Evolutionary conservation across 441 rosid species (phyloP), one percentile per base, ranked within the genome.

Genomic region (Cnidoscolus chayamansa): DNA sequence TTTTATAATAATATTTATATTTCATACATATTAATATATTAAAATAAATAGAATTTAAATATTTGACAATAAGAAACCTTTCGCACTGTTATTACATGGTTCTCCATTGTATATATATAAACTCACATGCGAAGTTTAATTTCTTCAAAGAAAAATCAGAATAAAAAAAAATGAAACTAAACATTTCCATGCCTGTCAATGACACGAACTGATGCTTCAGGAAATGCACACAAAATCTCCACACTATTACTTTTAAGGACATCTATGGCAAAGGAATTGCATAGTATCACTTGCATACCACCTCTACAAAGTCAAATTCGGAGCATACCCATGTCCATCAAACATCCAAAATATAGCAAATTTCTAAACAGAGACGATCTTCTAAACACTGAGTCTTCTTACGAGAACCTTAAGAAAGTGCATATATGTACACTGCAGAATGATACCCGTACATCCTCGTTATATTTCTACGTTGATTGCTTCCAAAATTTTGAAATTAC

Each of bases 341-440:
- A 55, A 45, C 16, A 3, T 35, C 61, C 7, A 60, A 48, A 31
- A 48, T 13, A 7, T 7, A 53, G 17, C 56, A 55, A 50, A 72
- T 19, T 55, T 64, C 30, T 43, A 49, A 20, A 32, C 17, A 45
- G 20, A 8, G 12, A 57, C 9, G 56, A 15, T 57, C 10, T 54
- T 61, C 15, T 11, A 62, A 19, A 8, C 6, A 54, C 53, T 31
- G 5, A 58, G 25, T 64, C 25, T 43, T 53, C 73, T 62, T 68
- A 66, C 12, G 37, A 77, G 60, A 56, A 57, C 65, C 17, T 10
- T n/a, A 2, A 64, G 10, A 25, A 25, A 25, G 20, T 19, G 20
- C 32, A 17, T 57, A 35, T 45, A 74, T 60, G 49, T 57, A 55
- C 61, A 71, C 35, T 63, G 53, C 32, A 49, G 49, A 56, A 63